These are phyloP conservation scores for Pseudonectria foliicola DNA, from an alignment of 2,329 filamentous ascomycete genomes.

Conservation along the genomic window DNA sequence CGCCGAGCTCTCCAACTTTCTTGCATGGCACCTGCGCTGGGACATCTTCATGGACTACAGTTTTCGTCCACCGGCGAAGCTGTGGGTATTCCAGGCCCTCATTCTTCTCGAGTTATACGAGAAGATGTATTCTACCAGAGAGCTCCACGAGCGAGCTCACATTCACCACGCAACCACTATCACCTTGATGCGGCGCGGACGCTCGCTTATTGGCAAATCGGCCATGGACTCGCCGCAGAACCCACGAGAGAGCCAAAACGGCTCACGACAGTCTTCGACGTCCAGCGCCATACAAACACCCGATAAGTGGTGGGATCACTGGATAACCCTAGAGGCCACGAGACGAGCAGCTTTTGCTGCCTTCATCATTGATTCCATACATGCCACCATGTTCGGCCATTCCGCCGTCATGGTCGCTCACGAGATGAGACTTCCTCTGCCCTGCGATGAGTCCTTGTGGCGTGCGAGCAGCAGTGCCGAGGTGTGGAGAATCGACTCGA, in stretches of 20 bases:
- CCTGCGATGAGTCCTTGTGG: constrained; percentile 91
- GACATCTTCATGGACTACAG: constrained; percentile 88
- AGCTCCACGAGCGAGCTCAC: constrained; percentile 87
- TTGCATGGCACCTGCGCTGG: constrained; percentile 92
- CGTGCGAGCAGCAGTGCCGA: constrained; percentile 81
- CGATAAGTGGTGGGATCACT: constrained; percentile 91
- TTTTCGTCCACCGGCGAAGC: constrained; percentile 83
- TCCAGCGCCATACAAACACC: constrained; percentile 59
- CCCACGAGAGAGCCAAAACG: constrained; percentile 50
- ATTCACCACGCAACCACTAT: constrained; percentile 96
- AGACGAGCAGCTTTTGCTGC: constrained; percentile 85
- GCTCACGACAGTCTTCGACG: constrained; percentile 54
- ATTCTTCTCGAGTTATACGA: constrained; percentile 88
- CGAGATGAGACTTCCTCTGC: constrained; percentile 83
- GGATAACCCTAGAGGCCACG: constrained; percentile 92
- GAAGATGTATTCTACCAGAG: constrained; percentile 93
- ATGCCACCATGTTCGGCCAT: constrained; percentile 97
- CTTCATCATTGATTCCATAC: constrained; percentile 90
- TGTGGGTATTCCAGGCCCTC: constrained; percentile 93
- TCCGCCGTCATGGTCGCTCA: constrained; percentile 96
- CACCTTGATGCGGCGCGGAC: constrained; percentile 88
- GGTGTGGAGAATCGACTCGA: constrained; percentile 75
- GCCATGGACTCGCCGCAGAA: constrained; percentile 78
- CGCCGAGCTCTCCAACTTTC: constrained; percentile 79
- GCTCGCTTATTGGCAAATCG: constrained; percentile 81